Evolutionary conservation across 495 filamentous ascomycete genomes (phyloP), one percentile per base, ranked within the genome.

Genomic region (Beverwykella pulmonaria): DNA sequence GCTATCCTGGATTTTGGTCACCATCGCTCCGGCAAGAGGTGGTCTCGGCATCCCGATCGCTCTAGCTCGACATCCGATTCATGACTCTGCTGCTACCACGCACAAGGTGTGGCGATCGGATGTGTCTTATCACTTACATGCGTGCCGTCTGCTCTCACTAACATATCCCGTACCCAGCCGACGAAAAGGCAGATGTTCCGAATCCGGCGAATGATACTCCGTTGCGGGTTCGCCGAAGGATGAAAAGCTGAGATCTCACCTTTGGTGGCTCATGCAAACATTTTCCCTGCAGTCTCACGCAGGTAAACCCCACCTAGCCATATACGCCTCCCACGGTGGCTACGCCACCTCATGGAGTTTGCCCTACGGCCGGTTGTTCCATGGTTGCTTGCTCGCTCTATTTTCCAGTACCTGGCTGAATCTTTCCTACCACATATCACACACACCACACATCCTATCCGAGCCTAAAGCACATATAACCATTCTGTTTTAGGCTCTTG

Each of bases 281-380:
- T 58, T 39, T 26, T 46, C 19, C 54, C 30, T 58, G 54, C 44
- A 61, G 47, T 19, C 26, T 5, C 58, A 32, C 36, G 44, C 46
- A 17, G 15, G 15, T 22, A 46, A n/a, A 5, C 29, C 54, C 36
- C 32, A 19, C n/a, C n/a, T 30, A 54, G 25, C 52, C 52, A 54
- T 54, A 25, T 54, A n/a, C n/a, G 52, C 52, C 23, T 36, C 23
- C 25, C n/a, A 46, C 17, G 8, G 15, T 14, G 17, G 17, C 34
- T 36, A 57, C 30, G 4, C 53, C 39, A 17, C 30, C 14, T 23
- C 32, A 22, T 41, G 53, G 12, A 59, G 56, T 36, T 47, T 26
- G 0, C 27, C 20, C 12, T 59, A 20, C 17, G 25, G 23, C 36
- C 48, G 9, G 22, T 22, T 47, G 41, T 6, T 30, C 17, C 36